These are phyloP conservation scores for Mallotus repandus DNA, from an alignment of 441 rosid genomes.

Conservation along the genomic window DNA sequence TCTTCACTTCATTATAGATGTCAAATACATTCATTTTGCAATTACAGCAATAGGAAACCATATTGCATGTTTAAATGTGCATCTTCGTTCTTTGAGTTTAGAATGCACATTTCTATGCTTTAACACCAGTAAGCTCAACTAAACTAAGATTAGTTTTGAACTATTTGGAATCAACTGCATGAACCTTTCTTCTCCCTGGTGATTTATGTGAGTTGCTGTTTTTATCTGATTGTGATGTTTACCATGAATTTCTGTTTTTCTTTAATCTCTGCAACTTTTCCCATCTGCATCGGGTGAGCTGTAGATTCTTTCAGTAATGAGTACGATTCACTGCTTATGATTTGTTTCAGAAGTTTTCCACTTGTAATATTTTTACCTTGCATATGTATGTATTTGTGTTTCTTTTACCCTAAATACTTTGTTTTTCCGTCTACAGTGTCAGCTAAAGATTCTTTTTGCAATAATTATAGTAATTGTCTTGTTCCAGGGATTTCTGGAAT, in stretches of 20 bases:
- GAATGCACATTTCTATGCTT: background rate
- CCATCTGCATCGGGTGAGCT: too few species aligned
- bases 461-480: constrained; percentile 5
- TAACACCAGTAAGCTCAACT: background rate
- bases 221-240: background rate
- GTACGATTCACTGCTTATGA: too few species aligned
- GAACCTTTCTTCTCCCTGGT: background rate
- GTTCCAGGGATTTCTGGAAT: constrained; percentile 46
- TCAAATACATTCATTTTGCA: too few species aligned
- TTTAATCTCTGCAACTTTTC: too few species aligned
- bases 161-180: background rate
- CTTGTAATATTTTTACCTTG: too few species aligned
- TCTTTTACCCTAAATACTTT: background rate
- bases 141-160: background rate
- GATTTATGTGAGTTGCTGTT: background rate
- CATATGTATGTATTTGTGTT: too few species aligned
- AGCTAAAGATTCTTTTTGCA: background rate
- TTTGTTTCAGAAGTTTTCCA: too few species aligned
- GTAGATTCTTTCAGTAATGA: too few species aligned
- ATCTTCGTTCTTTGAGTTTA: background rate
- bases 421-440: background rate
- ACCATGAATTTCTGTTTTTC: background rate
- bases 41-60: background rate
- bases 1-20: background rate
- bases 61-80: background rate